These are phyloP conservation scores for Aureococcus anophagefferens DNA, from an alignment of 108 stramenopile genomes.

Conservation along the genomic window DNA sequence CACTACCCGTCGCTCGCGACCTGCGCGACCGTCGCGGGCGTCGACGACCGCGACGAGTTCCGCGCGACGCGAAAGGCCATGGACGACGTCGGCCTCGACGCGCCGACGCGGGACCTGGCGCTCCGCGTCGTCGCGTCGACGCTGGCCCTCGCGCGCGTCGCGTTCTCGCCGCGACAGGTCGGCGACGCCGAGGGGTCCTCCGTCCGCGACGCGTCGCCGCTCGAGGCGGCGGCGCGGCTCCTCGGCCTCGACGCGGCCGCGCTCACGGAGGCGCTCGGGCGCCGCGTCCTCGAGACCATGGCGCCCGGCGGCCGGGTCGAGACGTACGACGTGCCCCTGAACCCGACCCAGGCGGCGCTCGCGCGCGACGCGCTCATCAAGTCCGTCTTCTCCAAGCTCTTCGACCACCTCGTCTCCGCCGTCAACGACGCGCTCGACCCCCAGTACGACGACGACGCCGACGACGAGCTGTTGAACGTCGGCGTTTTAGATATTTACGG, in stretches of 20 bases:
- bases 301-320: constrained; percentile 24
- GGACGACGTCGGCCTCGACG: constrained; percentile 12
- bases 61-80: constrained; percentile 6
- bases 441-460: constrained; percentile 3
- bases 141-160: not conserved
- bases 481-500: constrained; percentile 44
- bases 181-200: constrained; percentile 1
- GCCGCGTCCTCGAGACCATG: constrained; percentile 9
- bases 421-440: constrained; percentile 33
- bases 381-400: constrained; percentile 66
- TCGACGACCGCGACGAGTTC: constrained; percentile 12
- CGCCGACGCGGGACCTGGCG: not conserved
- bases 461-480: constrained; percentile 13
- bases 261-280: constrained; percentile 22
- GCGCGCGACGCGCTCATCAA: constrained; percentile 88
- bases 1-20: not conserved
- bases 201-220: not conserved
- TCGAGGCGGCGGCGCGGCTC: constrained; percentile 11
- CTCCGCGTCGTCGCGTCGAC: not conserved
- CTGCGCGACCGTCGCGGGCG: not conserved
- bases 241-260: constrained; percentile 8
- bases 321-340: constrained; percentile 18
- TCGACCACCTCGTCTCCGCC: constrained; percentile 33
- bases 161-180: not conserved
- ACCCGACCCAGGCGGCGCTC: constrained; percentile 68